Percentiles rank a stretch among this genome's conserved stretches.
Conservation (phyloP, 2,329 filamentous ascomycete genomes). For the Byssochlamys sp. region DNA sequence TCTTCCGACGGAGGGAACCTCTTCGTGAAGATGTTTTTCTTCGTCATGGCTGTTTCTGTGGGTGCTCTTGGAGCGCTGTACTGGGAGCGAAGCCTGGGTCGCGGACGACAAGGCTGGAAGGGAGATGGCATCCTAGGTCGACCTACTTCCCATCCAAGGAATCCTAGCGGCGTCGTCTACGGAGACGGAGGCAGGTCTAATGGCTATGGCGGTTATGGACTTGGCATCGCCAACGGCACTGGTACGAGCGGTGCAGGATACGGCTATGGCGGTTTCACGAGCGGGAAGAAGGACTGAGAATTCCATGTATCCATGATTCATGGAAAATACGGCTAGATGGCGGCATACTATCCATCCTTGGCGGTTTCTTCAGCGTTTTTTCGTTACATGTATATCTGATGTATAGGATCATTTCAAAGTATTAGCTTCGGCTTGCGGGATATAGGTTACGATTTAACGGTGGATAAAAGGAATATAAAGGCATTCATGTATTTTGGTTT, state of each 20-base stretch:
- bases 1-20: constrained; percentile 9
- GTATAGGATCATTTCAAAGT: neutral
- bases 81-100: constrained; percentile 24
- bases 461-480: neutral
- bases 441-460: neutral
- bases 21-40: constrained; percentile 25
- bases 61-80: constrained; percentile 28
- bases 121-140: constrained; percentile 41
- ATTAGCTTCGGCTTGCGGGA: neutral
- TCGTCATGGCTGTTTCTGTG: constrained; percentile 25
- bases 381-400: neutral
- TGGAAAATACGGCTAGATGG: neutral
- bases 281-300: constrained; percentile 34
- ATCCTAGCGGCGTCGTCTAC: constrained; percentile 45
- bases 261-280: constrained; percentile 30
- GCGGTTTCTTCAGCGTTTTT: neutral
- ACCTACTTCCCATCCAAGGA: constrained; percentile 33
- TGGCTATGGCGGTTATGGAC: constrained; percentile 49
- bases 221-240: constrained; percentile 19
- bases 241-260: constrained; percentile 13
- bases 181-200: constrained; percentile 44
- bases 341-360: neutral
- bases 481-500: neutral
- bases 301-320: neutral
- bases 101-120: constrained; percentile 20